phyloP scores from a whole-genome alignment of 306 rosid species.

The Potentilla sterilis region DNA sequence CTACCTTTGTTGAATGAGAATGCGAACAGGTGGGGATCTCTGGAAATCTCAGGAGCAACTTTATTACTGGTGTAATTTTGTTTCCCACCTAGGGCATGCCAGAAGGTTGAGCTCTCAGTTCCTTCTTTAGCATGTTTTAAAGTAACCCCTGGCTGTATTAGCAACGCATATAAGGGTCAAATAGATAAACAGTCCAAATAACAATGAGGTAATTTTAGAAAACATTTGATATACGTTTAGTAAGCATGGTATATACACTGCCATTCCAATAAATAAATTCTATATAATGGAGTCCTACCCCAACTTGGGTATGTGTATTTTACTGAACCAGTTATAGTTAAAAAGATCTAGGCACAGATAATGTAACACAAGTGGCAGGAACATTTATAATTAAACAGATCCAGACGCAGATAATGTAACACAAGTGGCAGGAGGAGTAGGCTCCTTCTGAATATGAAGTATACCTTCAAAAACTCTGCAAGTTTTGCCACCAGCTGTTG shows the following conservation, averaged over 20 bases:
- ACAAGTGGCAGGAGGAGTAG: constrained; percentile 4
- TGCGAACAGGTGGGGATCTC: constrained; percentile 90
- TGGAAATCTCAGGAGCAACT: constrained; percentile 51
- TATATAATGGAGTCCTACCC: constrained; percentile 12
- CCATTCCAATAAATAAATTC: neutral
- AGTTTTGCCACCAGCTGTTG: constrained; percentile 89
- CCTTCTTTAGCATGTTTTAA: constrained; percentile 94
- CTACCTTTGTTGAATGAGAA: constrained; percentile 77
- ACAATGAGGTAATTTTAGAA: constrained; percentile 12
- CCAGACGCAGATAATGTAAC: constrained; percentile 13
- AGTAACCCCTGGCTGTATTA: constrained; percentile 81
- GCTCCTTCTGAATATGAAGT: neutral
- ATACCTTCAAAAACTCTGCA: constrained; percentile 88
- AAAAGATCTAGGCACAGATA: constrained; percentile 12
- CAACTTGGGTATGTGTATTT: constrained; percentile 17
- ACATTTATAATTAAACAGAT: neutral
- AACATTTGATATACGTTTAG: constrained; percentile 2
- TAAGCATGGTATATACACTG: neutral
- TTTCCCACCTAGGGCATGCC: constrained; percentile 96
- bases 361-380: neutral
- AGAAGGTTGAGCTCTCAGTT: constrained; percentile 95
- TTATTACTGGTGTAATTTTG: constrained; percentile 76
- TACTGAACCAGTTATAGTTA: constrained; percentile 10
- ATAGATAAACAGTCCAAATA: constrained; percentile 16
- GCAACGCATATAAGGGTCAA: constrained; percentile 26